Base-by-base conservation (phyloP, 306 rosid genomes). In the Quercus wislizeni region DNA sequence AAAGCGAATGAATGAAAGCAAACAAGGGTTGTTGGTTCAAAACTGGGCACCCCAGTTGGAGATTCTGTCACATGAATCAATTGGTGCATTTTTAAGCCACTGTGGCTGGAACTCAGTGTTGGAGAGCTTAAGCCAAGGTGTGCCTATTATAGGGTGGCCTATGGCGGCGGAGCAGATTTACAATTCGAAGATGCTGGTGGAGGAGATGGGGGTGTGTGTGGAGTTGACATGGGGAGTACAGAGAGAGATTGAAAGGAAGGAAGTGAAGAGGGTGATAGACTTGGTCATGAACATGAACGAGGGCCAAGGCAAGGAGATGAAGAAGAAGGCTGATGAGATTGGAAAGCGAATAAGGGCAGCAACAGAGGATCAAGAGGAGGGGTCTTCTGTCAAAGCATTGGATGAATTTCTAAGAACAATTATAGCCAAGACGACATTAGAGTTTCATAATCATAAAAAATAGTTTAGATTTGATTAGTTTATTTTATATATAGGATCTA, bases 71-170 rank as follows among this genome's bases (percentile, higher is more conserved):
- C 96, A 94, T 67, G 64, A 43, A 23, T 78, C 93, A 5, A 81
- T 83, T 0, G 90, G 94, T 1, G 94, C 83, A 1, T 92, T 94
- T 78, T 57, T 94, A n/a, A 89, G 97, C 70, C 97, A 94, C n/a
- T 94, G 98, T 63, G 96, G 97, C 13, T 92, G 97, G 97, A 94
- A 92, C 58, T 94, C 98, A 3, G 84, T 90, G 76, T 55, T 89
- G 87, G 98, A 92, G 81, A 91, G 97, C 54, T 85, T 94, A 8
- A 77, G 92, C 74, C 25, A 82, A 4, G 98, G 97, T 0, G 93
- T 92, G 12, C 96, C 97, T 0, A 76, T 94, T 2, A 87, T 92
- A 15, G 92, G 92, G 52, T 92, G 92, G 97, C 94, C 98, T 13
- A 73, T 94, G 15, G 98, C 85, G 2, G 94, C 96, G 19, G 98